These are phyloP conservation scores for Mucor circinelloides DNA, from an alignment of 371 early-diverging fungal genomes.

Conservation along the genomic window DNA sequence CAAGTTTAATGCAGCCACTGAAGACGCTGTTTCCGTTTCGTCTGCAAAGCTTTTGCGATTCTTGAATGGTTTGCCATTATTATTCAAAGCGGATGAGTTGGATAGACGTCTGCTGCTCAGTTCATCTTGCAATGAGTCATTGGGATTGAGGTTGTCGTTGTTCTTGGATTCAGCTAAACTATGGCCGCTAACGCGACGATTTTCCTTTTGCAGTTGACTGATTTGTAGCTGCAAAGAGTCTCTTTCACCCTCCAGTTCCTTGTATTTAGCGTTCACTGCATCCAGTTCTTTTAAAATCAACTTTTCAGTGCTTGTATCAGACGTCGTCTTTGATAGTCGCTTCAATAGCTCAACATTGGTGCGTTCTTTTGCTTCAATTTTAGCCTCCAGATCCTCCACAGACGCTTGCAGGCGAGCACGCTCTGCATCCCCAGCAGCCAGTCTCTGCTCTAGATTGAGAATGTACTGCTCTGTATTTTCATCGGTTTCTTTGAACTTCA, in stretches of 20 bases:
- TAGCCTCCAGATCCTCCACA: conserved; percentile 25
- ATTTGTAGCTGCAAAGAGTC: conserved; percentile 24
- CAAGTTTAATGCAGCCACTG: conserved; percentile 23
- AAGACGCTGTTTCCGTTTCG: conserved; percentile 36
- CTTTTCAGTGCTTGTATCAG: conserved; percentile 19
- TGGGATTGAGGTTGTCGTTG: background rate
- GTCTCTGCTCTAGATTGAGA: conserved; percentile 28
- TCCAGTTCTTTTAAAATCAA: conserved; percentile 38
- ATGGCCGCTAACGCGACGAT: background rate
- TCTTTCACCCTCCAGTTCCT: conserved; percentile 27
- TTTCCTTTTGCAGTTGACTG: background rate
- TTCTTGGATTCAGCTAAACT: background rate
- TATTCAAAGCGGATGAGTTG: background rate
- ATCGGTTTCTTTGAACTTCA: conserved; percentile 39
- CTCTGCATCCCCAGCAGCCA: conserved; percentile 28
- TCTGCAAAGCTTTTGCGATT: conserved; percentile 36
- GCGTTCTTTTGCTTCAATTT: conserved; percentile 24
- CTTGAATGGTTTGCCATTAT: background rate
- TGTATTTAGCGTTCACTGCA: conserved; percentile 24
- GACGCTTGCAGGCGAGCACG: conserved; percentile 6
- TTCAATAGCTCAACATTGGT: conserved; percentile 22
- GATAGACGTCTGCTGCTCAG: background rate
- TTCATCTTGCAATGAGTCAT: background rate
- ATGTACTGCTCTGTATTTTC: conserved; percentile 45
- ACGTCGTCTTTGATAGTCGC: conserved; percentile 14